Conservation (phyloP, 2,329 filamentous ascomycete species). For the Leptographium procerum region DNA sequence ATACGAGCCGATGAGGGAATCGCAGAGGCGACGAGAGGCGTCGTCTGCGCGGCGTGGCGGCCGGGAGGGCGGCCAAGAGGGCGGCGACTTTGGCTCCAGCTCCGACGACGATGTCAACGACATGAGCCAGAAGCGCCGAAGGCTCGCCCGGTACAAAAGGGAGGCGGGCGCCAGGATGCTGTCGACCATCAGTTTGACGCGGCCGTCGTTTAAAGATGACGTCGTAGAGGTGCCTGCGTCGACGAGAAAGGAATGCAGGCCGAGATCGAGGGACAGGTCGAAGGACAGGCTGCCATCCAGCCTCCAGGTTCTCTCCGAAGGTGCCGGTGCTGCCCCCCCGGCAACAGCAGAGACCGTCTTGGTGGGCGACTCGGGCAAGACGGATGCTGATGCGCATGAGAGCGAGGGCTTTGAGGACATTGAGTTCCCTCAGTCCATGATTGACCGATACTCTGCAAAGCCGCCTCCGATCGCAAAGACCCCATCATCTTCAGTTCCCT, state of each 20-base stretch:
- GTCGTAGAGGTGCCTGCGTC: conserved; percentile 20
- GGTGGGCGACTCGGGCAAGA: conserved; percentile 1
- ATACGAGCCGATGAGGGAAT: conserved; percentile 35
- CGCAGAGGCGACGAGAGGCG: conserved; percentile 27
- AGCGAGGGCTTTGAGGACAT: conserved; percentile 1
- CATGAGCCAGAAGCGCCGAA: conserved; percentile 24
- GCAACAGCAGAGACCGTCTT: background rate
- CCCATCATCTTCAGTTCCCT: conserved; percentile 4
- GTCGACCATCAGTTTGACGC: conserved; percentile 26
- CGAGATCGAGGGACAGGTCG: background rate
- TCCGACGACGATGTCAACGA: conserved; percentile 20
- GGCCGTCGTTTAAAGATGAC: conserved; percentile 22
- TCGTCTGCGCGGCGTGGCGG: conserved; percentile 7
- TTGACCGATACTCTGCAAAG: conserved; percentile 2
- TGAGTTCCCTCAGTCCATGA: conserved; percentile 7
- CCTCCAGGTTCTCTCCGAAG: conserved; percentile 1
- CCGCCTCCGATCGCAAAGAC: background rate
- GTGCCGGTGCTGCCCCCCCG: conserved; percentile 4
- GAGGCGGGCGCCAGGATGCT: conserved; percentile 29
- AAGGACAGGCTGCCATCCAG: background rate
- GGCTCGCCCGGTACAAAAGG: conserved; percentile 25
- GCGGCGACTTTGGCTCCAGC: conserved; percentile 7
- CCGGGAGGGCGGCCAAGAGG: conserved; percentile 11
- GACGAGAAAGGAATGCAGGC: conserved; percentile 19
- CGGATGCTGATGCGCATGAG: background rate